These are phyloP conservation scores for Epichloe hybrida DNA, from an alignment of 2,329 filamentous ascomycete species.

Conservation along the genomic window DNA sequence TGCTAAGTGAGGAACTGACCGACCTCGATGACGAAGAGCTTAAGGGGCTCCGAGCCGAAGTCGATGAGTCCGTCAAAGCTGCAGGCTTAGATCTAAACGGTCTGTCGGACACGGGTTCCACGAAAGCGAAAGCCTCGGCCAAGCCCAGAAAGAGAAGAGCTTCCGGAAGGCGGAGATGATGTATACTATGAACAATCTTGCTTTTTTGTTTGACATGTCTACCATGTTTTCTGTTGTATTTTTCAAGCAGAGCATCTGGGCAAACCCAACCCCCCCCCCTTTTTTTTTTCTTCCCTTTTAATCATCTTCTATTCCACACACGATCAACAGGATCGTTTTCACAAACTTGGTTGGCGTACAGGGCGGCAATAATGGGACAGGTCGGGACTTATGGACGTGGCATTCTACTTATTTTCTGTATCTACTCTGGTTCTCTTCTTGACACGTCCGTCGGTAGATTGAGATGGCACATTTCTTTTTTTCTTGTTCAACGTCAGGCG, in stretches of 20 bases:
- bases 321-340: neutral
- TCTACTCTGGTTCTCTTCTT: neutral
- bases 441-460: neutral
- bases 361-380: neutral
- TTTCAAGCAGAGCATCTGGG: neutral
- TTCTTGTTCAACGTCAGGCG: neutral
- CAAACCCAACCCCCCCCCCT: neutral
- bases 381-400: neutral
- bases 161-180: slow-evolving; percentile 21
- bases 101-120: slow-evolving; percentile 6
- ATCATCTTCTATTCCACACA: neutral
- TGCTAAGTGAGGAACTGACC: slow-evolving; percentile 74
- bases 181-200: neutral
- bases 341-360: neutral
- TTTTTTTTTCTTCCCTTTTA: neutral
- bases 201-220: neutral
- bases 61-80: slow-evolving; percentile 28
- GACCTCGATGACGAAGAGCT: slow-evolving; percentile 88
- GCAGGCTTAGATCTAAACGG: slow-evolving; percentile 13
- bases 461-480: neutral
- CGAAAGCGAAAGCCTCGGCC: slow-evolving; percentile 15
- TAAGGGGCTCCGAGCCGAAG: slow-evolving; percentile 49
- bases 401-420: neutral
- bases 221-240: neutral
- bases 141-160: slow-evolving; percentile 22